Evolutionary conservation across 2,329 filamentous ascomycete species (phyloP), one percentile per base, ranked within the genome.

Genomic region (Lomentospora prolificans): DNA sequence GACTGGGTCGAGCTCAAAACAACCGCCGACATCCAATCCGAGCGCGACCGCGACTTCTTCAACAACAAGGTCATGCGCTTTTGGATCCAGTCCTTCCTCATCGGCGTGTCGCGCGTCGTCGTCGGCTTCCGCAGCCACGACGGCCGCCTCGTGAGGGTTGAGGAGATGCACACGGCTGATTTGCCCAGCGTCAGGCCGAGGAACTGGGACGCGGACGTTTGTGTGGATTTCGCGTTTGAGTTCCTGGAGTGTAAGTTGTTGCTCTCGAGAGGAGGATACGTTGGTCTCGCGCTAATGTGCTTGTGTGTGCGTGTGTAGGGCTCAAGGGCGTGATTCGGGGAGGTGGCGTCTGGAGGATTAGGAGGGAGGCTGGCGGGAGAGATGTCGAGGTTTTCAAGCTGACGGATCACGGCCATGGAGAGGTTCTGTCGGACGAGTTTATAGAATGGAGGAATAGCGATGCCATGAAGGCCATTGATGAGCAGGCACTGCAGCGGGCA

Each of bases 1-100:
- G 89, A 92, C 64, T 99, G 91, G 87, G 86, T 97, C 30, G 94
- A 99, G 70, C 79, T 99, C 57, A 99, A 99, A 68, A 99, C 94
- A 0, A 82, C 84, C n/a, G 85, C 81, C 41, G 84, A 87, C 60
- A 84, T 92, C 52, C 76, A 76, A 53, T 80, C 80, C 58, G 78
- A 85, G 1, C 78, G 82, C 50, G 88, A 94, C 64, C 77, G 83
- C 65, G 70, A 85, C 19, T 86, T 84, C 60, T 96, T 92, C 66
- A 89, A 96, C 70, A 82, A 88, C 51, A 97, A 97, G 68, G 78
- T 97, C 55, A 81, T 95, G 70, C 95, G 95, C 65, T 96, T 92
- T 72, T 99, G 94, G 94, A 89, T 92, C 12, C 94, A 97, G 69
- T 95, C 89, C 0, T 99, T 96, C 66, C 77, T 99, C 2, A 84